These are phyloP conservation scores for Chenopodium suecicum DNA, from an alignment of 148 eudicot species.

Conservation along the genomic window DNA sequence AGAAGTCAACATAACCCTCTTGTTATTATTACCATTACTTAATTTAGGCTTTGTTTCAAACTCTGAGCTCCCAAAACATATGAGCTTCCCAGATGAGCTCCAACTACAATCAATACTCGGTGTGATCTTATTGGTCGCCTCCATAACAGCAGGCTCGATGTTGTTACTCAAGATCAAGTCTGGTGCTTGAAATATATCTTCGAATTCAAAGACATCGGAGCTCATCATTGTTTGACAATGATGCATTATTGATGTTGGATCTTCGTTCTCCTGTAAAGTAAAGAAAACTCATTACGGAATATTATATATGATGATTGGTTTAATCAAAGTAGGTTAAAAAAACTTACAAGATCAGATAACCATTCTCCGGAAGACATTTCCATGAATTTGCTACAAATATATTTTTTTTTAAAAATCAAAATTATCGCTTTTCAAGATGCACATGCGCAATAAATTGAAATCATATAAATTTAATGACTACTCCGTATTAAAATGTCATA, in stretches of 20 bases:
- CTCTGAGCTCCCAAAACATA: conserved; percentile 25
- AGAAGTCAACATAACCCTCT: conserved; percentile 14
- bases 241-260: conserved; percentile 9
- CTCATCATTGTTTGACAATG: conserved; percentile 18
- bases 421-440: conserved; percentile 10
- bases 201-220: conserved; percentile 9
- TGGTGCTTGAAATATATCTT: background rate
- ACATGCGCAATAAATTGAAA: conserved; percentile 4
- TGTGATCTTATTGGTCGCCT: too few relatives aligned
- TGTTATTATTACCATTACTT: background rate
- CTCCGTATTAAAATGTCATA: background rate
- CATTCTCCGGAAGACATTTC: conserved; percentile 29
- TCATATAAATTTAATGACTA: background rate
- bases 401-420: background rate
- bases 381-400: conserved; percentile 23
- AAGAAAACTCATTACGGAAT: too few relatives aligned
- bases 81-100: conserved; percentile 17
- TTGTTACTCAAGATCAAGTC: background rate
- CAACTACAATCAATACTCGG: background rate
- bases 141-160: too few relatives aligned
- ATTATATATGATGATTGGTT: too few relatives aligned
- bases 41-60: background rate
- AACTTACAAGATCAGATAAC: conserved; percentile 29
- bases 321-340: background rate
- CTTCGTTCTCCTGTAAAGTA: conserved; percentile 24